Evolutionary conservation across 140 eudicot genomes (phyloP).

Genomic region (Stevia rebaudiana): DNA sequence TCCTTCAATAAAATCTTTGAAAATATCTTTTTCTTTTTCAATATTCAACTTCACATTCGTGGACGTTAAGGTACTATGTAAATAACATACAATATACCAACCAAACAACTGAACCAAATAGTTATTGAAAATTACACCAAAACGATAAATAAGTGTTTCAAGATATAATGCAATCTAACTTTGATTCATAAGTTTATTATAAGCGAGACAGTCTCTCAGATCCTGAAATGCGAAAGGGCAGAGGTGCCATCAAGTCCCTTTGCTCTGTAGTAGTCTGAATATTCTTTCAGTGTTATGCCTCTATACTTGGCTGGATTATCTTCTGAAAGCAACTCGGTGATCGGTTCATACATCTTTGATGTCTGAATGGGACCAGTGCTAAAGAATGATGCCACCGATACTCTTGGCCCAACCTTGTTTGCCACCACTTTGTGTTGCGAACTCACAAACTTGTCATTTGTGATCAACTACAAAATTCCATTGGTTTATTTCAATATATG

Average conservation of each 20-base stretch:
- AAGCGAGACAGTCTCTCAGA: neutral
- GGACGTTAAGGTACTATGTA: too few relatives aligned
- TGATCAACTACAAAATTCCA: neutral
- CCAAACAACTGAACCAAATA: neutral
- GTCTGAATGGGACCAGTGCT: conserved; percentile 8
- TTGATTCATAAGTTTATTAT: too few relatives aligned
- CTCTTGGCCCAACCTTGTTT: conserved; percentile 8
- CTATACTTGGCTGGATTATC: conserved; percentile 49
- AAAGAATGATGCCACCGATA: conserved; percentile 13
- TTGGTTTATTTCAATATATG: too few relatives aligned
- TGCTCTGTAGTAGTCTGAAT: conserved; percentile 9
- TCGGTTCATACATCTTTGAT: conserved; percentile 33
- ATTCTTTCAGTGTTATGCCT: conserved; percentile 37
- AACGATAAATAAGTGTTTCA: neutral
- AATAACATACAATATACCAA: too few relatives aligned
- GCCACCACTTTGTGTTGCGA: conserved; percentile 4
- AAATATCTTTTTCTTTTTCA: too few relatives aligned
- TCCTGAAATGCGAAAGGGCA: conserved; percentile 33
- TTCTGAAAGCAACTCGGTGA: conserved; percentile 45
- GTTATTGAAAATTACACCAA: neutral
- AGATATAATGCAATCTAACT: too few relatives aligned
- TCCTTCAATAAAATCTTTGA: too few relatives aligned
- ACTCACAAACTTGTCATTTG: conserved; percentile 9
- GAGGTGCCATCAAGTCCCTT: conserved; percentile 57
- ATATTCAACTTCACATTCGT: too few relatives aligned